Base-by-base conservation (phyloP, 345 rosid species). In the Bretschneidera sinensis region DNA sequence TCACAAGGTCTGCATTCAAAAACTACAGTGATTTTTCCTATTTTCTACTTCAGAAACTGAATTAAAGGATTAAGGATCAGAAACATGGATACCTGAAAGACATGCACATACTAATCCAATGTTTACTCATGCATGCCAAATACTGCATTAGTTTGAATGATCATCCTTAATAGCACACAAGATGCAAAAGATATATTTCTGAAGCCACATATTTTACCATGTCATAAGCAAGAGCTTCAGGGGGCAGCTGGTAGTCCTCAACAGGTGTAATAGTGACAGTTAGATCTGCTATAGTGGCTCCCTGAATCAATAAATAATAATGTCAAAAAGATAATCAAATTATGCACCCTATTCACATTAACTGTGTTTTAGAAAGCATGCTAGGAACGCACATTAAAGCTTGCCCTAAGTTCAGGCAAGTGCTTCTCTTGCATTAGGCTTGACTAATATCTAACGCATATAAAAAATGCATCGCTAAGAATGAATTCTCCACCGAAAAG, bases 211-310 rank as follows among this genome's bases (percentile, higher is more conserved):
- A 47, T 28, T 24, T 63, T 75, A 78, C 85, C 64, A 20, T 48
- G 23, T 61, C 56, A 17, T 55, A 55, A 24, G 64, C 21, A 9
- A 57, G 31, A 21, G 76, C 83, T 21, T 70, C 75, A 6, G 76
- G 79, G 1, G 83, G 85, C 33, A 73, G 75, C 54, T 65, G 72
- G 61, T 81, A 78, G 68, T 78, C 78, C 22, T 78, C 71, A 35
- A 43, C 80, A 0, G 71, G 71, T 5, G 71, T 43, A 48, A 81
- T 70, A 20, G 61, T 68, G 17, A 81, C 77, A 43, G 74, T 55
- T 67, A 59, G 78, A 68, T 60, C 73, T 3, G 53, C 73, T 16
- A 78, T 63, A 17, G 68, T 70, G 33, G 80, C 73, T 24, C 80
- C 77, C 83, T 72, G 54, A 15, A 48, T 43, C 34, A 60, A 68